Conservation (phyloP, 306 rosid species). For the Parietaria judaica region DNA sequence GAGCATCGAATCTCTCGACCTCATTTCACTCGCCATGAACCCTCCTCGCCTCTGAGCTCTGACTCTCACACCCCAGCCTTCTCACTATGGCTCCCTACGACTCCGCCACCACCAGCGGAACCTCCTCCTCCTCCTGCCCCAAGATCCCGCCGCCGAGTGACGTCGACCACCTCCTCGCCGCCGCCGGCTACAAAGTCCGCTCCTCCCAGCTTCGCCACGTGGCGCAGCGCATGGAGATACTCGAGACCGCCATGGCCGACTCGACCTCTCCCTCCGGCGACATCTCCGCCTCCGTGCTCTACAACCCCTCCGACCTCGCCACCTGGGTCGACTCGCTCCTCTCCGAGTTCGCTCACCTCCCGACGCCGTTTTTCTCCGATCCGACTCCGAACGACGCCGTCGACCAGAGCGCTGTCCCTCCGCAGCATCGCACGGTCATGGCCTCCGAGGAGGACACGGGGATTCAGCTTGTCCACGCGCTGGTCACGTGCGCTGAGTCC, state of each 20-base stretch:
- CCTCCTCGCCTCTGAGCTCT: no score
- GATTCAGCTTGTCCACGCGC: constrained; percentile 63
- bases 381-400: constrained; percentile 12
- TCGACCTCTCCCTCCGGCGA: constrained; percentile 40
- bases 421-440: constrained; percentile 20
- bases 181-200: constrained; percentile 65
- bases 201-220: constrained; percentile 64
- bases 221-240: constrained; percentile 57
- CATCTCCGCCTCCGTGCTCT: constrained; percentile 47
- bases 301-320: constrained; percentile 64
- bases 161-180: constrained; percentile 58
- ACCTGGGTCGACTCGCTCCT: constrained; percentile 82
- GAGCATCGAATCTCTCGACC: no score
- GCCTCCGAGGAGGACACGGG: constrained; percentile 83
- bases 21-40: no score
- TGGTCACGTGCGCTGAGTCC: constrained; percentile 77
- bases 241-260: constrained; percentile 50
- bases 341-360: constrained; percentile 42
- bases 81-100: constrained; percentile 34
- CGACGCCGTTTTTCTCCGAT: constrained; percentile 17
- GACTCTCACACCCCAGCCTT: not conserved
- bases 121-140: constrained; percentile 22
- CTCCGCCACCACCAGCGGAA: constrained; percentile 16
- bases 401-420: constrained; percentile 6
- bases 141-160: constrained; percentile 25